A percentile compares a stretch with the other conserved stretches of the same genome.
Evolutionary conservation across 345 rosid species (phyloP).

Genomic region (Mercurialis annua): DNA sequence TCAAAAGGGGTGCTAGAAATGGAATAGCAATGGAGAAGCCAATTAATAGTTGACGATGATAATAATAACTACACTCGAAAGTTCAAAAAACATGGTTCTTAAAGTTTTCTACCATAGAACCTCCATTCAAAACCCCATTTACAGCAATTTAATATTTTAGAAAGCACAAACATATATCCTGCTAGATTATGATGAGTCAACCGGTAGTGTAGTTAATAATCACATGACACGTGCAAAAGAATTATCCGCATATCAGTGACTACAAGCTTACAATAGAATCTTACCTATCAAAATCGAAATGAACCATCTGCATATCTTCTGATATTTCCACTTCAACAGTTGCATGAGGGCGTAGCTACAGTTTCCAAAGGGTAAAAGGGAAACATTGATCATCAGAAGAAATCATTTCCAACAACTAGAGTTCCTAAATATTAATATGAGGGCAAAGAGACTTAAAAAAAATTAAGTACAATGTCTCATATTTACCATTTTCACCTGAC

Average conservation of each 20-base stretch:
- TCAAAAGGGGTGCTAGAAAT: slow-evolving; percentile 92
- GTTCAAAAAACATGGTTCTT: neutral
- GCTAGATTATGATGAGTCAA: neutral
- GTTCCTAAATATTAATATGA: neutral
- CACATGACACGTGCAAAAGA: neutral
- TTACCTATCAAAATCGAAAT: slow-evolving; percentile 96
- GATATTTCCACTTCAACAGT: slow-evolving; percentile 99
- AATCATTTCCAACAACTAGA: slow-evolving; percentile 2
- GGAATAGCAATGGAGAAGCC: neutral
- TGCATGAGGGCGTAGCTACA: slow-evolving; percentile 95
- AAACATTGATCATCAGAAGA: slow-evolving; percentile 17
- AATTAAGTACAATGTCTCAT: too few species aligned
- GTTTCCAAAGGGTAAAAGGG: slow-evolving; percentile 15
- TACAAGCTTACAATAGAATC: neutral
- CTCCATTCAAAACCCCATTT: neutral
- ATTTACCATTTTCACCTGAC: neutral
- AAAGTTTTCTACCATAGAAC: neutral
- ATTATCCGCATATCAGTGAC: neutral
- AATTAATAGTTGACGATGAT: neutral
- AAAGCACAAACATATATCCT: too few species aligned
- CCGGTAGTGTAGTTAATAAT: neutral
- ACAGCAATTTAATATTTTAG: slow-evolving; percentile 4
- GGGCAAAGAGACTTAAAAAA: too few species aligned
- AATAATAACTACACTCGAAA: neutral
- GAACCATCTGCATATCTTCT: slow-evolving; percentile 99